Conservation (phyloP, 1,284 basidiomycete genomes). For the Cryptococcus sp. region DNA sequence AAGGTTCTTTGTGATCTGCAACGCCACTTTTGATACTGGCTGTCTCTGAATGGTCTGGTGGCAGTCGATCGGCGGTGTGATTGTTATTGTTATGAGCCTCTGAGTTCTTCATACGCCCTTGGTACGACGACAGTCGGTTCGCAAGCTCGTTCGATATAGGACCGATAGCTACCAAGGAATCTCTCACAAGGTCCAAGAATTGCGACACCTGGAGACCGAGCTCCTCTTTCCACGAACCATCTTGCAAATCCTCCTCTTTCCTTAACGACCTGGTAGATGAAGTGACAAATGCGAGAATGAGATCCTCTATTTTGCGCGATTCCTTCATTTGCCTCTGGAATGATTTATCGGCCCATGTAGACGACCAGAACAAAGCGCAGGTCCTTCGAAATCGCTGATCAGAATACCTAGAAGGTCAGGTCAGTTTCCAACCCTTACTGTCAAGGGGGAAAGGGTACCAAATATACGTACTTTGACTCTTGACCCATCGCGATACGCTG, state of each 20-base stretch:
- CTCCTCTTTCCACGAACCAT: constrained; percentile 89
- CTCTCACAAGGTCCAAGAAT: constrained; percentile 81
- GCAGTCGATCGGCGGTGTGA: constrained; percentile 2
- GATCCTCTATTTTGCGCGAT: constrained; percentile 93
- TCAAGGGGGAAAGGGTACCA: background rate
- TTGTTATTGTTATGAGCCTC: constrained; percentile 1
- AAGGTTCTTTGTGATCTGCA: constrained; percentile 6
- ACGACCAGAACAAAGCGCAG: constrained; percentile 81
- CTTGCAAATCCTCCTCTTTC: constrained; percentile 68
- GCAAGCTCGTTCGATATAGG: constrained; percentile 82
- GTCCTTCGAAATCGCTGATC: constrained; percentile 84
- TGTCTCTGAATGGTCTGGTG: constrained; percentile 12
- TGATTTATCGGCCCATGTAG: constrained; percentile 76
- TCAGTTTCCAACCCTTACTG: no score
- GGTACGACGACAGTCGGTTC: constrained; percentile 57
- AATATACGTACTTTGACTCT: constrained; percentile 69
- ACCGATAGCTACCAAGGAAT: constrained; percentile 70
- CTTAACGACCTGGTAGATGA: constrained; percentile 79
- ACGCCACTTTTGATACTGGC: constrained; percentile 11
- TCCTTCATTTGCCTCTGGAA: constrained; percentile 91
- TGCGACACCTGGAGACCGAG: constrained; percentile 86
- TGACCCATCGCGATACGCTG: constrained; percentile 89
- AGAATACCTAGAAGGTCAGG: constrained; percentile 63
- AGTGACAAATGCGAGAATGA: constrained; percentile 93
- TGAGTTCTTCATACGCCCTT: constrained; percentile 18